These are phyloP conservation scores for Dictyostelium firmibasis DNA, from an alignment of 78 protist species.

Conservation along the genomic window DNA sequence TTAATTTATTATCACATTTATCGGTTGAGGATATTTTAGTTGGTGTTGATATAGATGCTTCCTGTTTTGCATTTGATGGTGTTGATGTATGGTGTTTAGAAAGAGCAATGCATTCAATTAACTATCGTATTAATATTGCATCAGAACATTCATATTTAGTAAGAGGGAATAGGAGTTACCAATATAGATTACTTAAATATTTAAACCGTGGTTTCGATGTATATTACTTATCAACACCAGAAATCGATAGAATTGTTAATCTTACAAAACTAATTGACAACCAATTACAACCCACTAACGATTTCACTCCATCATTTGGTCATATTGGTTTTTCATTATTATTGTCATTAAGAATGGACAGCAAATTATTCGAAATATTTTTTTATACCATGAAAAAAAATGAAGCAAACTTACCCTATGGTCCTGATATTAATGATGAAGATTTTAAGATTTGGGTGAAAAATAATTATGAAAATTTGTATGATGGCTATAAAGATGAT, in stretches of 20 bases:
- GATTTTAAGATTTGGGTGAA: background rate
- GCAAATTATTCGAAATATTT: background rate
- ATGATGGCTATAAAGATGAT: background rate
- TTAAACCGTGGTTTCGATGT: constrained; percentile 25
- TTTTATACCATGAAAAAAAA: background rate
- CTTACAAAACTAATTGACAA: background rate
- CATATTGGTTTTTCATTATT: background rate
- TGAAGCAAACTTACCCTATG: background rate
- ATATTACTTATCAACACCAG: background rate
- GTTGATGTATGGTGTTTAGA: constrained; percentile 18
- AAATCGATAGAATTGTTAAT: background rate
- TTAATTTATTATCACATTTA: background rate
- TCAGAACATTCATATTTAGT: background rate
- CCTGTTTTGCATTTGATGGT: constrained; percentile 48
- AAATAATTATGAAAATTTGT: background rate
- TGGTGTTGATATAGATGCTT: constrained; percentile 52
- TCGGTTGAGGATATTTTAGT: constrained; percentile 16
- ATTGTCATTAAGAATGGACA: background rate
- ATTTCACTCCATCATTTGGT: background rate
- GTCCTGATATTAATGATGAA: background rate
- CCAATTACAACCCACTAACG: background rate
- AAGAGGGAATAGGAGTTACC: background rate
- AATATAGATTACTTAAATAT: constrained; percentile 27
- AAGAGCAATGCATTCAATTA: constrained; percentile 12
- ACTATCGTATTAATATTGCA: constrained; percentile 36